Conservation (phyloP, 1,284 basidiomycete species). For the Naganishia liquefaciens region DNA sequence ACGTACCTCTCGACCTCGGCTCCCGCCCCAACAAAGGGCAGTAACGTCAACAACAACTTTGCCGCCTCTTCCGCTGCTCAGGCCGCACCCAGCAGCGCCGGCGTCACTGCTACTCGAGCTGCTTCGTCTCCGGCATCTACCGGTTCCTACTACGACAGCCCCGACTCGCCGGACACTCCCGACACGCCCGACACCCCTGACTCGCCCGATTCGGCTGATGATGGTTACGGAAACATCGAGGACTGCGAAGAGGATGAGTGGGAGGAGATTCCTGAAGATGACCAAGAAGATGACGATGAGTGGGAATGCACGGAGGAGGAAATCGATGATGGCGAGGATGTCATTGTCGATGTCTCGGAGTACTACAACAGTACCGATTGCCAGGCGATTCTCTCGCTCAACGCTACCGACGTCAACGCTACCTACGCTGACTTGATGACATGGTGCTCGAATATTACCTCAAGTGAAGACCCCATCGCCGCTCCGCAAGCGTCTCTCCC, state of each 20-base stretch:
- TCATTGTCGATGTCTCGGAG: neutral
- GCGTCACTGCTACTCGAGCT: neutral
- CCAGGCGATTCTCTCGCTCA: slow-evolving; percentile 4
- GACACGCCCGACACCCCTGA: slow-evolving; percentile 28
- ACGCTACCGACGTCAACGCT: slow-evolving; percentile 18
- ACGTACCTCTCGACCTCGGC: neutral
- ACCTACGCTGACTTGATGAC: slow-evolving; percentile 20
- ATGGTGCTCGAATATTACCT: slow-evolving; percentile 19
- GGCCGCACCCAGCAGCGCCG: neutral
- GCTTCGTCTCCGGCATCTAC: slow-evolving; percentile 6
- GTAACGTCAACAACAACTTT: neutral
- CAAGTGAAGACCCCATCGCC: neutral
- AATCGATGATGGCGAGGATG: neutral
- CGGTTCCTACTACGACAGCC: slow-evolving; percentile 8
- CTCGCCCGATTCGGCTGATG: slow-evolving; percentile 8
- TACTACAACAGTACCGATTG: slow-evolving; percentile 22
- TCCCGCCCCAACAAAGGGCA: neutral
- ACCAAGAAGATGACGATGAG: slow-evolving; percentile 23
- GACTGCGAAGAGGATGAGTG: slow-evolving; percentile 18
- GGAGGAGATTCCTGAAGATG: slow-evolving; percentile 15
- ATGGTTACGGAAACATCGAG: slow-evolving; percentile 5
- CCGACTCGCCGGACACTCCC: slow-evolving; percentile 26
- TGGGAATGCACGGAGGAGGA: slow-evolving; percentile 29
- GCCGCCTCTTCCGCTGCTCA: neutral
- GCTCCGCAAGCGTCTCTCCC: neutral